Base-by-base conservation (phyloP, 495 filamentous ascomycete species). In the Elaphomyces granulatus region DNA sequence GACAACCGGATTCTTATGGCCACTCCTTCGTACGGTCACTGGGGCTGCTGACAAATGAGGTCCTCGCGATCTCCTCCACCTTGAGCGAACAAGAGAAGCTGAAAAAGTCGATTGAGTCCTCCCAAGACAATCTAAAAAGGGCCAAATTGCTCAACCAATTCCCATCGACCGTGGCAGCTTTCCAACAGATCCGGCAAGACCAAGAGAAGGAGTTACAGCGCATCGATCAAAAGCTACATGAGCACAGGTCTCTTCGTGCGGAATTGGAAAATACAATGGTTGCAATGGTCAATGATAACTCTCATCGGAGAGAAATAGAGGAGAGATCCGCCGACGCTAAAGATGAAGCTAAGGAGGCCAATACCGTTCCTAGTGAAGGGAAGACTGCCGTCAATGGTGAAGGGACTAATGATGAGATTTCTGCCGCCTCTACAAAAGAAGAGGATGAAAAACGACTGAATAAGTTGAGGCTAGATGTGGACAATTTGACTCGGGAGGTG, bases 81-180 rank as follows among this genome's bases (percentile, higher is more conserved):
- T 6, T 12, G 12, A 28, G 23, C 19, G 52, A 58, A 20, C 52
- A 45, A 26, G 48, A 55, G 14, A 45, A 34, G 12, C 18, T 60
- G 1, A 32, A 56, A 19, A 54, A 54, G 32, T 42, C 37, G 19
- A 47, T 44, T 17, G 44, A 32, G 10, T 40, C 39, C 2, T 49
- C 51, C 4, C 34, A 42, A 9, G 45, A 36, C 1, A 30, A 49
- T 1, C 18, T 53, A 7, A 37, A 43, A n/a, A 53, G 40, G 34
- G 56, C 56, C 3, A 51, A 40, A 14, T 8, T n/a, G 3, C 44
- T 48, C 3, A 19, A 34, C 3, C 35, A 38, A 17, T 60, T 58
- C 23, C 48, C 54, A 1, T 46, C 54, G 3, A 47, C 49, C 0
- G 34, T 36, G 12, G 42, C 49, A 8, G 49, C 42, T 37, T 51